Evolutionary conservation across 2,329 filamentous ascomycete genomes (phyloP).

Genomic region (Arthroderma uncinatum): DNA sequence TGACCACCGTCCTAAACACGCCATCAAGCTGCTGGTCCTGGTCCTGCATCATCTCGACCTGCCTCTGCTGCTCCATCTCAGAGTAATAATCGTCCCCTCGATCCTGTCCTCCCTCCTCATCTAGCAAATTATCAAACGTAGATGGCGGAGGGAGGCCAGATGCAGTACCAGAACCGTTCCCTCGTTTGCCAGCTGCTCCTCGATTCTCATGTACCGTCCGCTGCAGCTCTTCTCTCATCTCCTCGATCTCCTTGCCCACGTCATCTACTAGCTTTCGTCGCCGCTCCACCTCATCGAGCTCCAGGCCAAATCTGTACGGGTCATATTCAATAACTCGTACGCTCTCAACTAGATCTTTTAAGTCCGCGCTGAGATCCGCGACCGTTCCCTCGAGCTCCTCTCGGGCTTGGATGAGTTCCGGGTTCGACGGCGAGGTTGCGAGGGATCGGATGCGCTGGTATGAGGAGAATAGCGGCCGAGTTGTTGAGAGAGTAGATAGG

Average conservation of each 20-base stretch:
- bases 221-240: slow-evolving; percentile 73
- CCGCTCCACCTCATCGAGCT: slow-evolving; percentile 67
- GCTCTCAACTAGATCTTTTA: slow-evolving; percentile 76
- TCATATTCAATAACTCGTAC: slow-evolving; percentile 80
- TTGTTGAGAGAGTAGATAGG: slow-evolving; percentile 65
- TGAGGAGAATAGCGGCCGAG: slow-evolving; percentile 80
- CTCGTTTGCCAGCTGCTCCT: slow-evolving; percentile 23
- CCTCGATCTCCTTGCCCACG: slow-evolving; percentile 75
- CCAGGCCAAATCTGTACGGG: slow-evolving; percentile 76
- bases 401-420: slow-evolving; percentile 54
- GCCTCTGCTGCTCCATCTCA: slow-evolving; percentile 81
- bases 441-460: slow-evolving; percentile 93
- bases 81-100: slow-evolving; percentile 55
- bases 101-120: slow-evolving; percentile 30
- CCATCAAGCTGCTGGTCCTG: slow-evolving; percentile 89
- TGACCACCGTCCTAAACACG: slow-evolving; percentile 87
- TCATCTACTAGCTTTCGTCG: slow-evolving; percentile 76
- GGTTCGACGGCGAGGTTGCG: slow-evolving; percentile 57
- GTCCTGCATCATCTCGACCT: slow-evolving; percentile 82
- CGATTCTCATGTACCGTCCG: slow-evolving; percentile 29
- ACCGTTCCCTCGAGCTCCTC: slow-evolving; percentile 69
- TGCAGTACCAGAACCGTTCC: slow-evolving; percentile 35
- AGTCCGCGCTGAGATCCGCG: slow-evolving; percentile 66
- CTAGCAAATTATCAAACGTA: slow-evolving; percentile 39
- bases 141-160: slow-evolving; percentile 46